phyloP scores from a whole-genome alignment of 345 rosid species.

The Arabis hirsuta region DNA sequence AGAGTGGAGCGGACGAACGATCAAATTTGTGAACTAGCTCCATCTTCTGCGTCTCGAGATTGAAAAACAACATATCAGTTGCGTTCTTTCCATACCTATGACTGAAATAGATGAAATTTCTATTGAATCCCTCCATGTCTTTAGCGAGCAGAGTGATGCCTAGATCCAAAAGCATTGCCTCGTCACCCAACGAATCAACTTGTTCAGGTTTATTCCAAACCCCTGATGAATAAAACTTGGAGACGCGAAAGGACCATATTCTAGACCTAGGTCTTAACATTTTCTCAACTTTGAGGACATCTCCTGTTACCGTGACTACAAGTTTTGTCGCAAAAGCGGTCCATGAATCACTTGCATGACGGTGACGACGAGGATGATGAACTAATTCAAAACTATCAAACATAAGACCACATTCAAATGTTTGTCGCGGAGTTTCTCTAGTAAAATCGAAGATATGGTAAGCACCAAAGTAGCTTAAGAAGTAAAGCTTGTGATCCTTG shows the following conservation, averaged over 20 bases:
- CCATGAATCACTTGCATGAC: neutral
- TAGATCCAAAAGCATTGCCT: neutral
- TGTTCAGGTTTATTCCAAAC: neutral
- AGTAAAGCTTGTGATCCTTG: constrained; percentile 17
- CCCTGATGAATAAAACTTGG: neutral
- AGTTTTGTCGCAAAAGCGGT: neutral
- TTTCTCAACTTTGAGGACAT: neutral
- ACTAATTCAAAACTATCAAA: no score
- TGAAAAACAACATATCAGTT: no score
- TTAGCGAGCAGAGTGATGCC: neutral
- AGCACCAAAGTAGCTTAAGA: neutral
- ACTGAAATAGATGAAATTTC: neutral
- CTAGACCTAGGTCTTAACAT: rapidly evolving
- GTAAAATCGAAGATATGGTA: neutral
- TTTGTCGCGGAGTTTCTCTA: neutral
- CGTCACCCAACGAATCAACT: neutral
- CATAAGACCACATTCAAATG: neutral
- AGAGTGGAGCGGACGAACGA: no score
- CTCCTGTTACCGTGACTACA: constrained; percentile 12
- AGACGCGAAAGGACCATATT: neutral
- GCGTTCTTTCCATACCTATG: neutral
- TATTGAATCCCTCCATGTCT: neutral
- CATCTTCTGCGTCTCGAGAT: no score
- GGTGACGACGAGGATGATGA: no score
- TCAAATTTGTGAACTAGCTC: no score